Evolutionary conservation across 2,329 filamentous ascomycete species (phyloP), one percentile per base, ranked within the genome.

Genomic region (Aspergillus proliferans): DNA sequence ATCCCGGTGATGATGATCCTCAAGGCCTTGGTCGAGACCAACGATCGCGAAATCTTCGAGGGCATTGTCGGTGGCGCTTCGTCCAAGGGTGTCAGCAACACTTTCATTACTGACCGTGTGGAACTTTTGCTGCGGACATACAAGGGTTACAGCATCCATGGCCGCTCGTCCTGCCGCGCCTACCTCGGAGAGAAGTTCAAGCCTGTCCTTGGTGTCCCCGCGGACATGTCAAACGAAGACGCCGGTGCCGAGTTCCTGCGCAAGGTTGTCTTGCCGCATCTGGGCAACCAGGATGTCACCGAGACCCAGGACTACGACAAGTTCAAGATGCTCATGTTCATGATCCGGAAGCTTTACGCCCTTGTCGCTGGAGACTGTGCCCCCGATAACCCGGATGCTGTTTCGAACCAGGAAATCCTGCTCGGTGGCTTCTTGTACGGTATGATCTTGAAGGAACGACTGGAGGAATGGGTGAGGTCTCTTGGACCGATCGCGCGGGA

Each of bases 1-100:
- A 81, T 98, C 2, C 93, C 93, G 1, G 87, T 90, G 52, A 85
- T 96, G 80, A 97, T 98, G 92, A 84, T 98, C 30, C 73, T 98
- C 56, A 98, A 97, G 74, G 92, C 93, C 1, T 76, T 98, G 45
- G 81, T 93, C 2, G 92, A 98, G 69, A 98, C 93, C 14, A 98
- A 95, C 66, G 93, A 98, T 65, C 83, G 89, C 49, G 91, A 96
- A 65, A 93, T 98, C 41, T 97, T 94, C 52, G 91, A 97, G 70
- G 87, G 87, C n/a, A 74, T 98, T 46, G 85, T 97, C 43, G 92
- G 92, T 34, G 77, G 82, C 24, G 80, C 83, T 51, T 83, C 82
- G 26, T 91, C 87, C 26, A 86, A 89, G 65, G 87, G 87, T 6
- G 78, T 88, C 33, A 79, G 88, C 48, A 93, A 94, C 66, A 95